Evolutionary conservation across 345 rosid species (phyloP).

Genomic region (Gossypioides kirkii): DNA sequence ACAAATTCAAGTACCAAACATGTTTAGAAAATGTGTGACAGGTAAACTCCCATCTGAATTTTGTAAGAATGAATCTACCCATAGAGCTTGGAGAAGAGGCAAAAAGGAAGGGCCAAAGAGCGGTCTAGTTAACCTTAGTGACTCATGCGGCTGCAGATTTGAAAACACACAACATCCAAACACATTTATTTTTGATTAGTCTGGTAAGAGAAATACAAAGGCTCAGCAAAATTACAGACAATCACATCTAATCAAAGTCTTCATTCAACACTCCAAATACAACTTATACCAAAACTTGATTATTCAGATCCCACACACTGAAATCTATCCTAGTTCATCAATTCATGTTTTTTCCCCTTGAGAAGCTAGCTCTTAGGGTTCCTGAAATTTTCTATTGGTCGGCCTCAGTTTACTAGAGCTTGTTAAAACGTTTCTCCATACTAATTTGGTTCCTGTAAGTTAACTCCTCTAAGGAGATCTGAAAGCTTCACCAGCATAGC

Average conservation of each 20-base stretch:
- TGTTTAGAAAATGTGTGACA: no score
- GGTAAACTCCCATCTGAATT: no score
- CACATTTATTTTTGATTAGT: not conserved
- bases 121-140: no score
- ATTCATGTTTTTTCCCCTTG: not conserved
- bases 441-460: not conserved
- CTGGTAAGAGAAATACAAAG: not conserved
- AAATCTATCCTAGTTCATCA: not conserved
- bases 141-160: no score
- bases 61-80: not conserved
- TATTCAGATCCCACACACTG: slow-evolving; percentile 1
- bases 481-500: slow-evolving; percentile 82
- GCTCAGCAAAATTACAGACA: not conserved
- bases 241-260: not conserved
- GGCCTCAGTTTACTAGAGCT: not conserved
- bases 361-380: not conserved
- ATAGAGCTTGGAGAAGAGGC: not conserved
- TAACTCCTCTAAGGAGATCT: slow-evolving; percentile 58
- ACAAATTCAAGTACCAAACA: no score
- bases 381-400: not conserved
- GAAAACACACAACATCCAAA: not conserved
- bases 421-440: not conserved
- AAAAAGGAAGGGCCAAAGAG: not conserved
- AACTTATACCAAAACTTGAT: not conserved
- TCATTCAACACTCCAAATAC: not conserved